Conservation (phyloP, 768 basidiomycete species). For the Agrocybe praecox region DNA sequence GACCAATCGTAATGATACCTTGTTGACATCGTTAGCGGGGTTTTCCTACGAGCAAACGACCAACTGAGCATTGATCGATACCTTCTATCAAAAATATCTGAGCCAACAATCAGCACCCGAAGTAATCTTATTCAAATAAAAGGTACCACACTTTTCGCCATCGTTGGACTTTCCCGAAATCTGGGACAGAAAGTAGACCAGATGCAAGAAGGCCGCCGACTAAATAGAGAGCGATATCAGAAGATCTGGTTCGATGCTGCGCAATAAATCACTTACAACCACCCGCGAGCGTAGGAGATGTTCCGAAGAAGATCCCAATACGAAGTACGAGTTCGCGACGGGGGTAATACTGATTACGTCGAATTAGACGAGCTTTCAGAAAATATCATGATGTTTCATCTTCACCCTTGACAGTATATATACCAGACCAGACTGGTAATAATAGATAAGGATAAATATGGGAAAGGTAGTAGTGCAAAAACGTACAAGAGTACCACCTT, state of each 20-base stretch:
- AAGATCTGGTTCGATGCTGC: not conserved
- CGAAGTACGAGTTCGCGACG: constrained; percentile 34
- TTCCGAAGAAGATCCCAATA: constrained; percentile 36
- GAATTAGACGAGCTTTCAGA: not conserved
- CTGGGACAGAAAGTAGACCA: constrained; percentile 32
- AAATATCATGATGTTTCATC: not conserved
- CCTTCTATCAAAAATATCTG: constrained; percentile 36
- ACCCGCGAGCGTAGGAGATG: constrained; percentile 34
- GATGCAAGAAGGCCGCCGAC: constrained; percentile 42
- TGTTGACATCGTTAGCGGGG: not conserved
- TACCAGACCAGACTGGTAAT: constrained; percentile 36
- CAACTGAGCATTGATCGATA: not conserved
- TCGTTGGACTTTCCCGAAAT: constrained; percentile 31
- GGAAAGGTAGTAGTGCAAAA: not conserved
- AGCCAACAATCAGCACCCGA: not conserved
- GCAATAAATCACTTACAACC: constrained; percentile 26
- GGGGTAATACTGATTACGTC: constrained; percentile 31
- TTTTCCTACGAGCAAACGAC: not conserved
- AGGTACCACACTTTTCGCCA: constrained; percentile 35
- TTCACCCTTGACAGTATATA: constrained; percentile 40
- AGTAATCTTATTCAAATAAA: not conserved
- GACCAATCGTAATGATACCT: constrained; percentile 30
- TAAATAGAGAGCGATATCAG: constrained; percentile 12
- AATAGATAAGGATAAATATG: not conserved
- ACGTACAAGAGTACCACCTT: constrained; percentile 44